Evolutionary conservation across 2,329 filamentous ascomycete genomes (phyloP).

Genomic region (Dichotomopilus funicola): DNA sequence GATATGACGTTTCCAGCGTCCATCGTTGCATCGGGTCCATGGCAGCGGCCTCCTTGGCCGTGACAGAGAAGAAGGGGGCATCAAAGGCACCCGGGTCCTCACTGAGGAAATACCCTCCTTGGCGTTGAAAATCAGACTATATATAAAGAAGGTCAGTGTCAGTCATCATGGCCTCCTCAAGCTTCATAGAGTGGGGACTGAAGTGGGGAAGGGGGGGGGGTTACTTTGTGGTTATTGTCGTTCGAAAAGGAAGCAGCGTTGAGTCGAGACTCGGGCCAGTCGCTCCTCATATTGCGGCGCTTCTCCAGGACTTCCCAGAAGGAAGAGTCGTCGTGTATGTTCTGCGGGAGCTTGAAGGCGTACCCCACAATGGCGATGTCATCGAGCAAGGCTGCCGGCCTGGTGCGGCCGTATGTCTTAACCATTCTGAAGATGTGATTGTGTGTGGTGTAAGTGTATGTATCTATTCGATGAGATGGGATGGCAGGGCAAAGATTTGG

Average conservation of each 20-base stretch:
- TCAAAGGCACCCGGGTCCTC: neutral
- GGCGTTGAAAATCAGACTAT: neutral
- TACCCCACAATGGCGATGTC: neutral
- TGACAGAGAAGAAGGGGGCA: neutral
- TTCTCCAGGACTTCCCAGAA: neutral
- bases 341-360: neutral
- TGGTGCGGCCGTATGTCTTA: neutral
- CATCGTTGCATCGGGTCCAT: neutral
- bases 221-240: neutral
- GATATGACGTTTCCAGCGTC: neutral
- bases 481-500: neutral
- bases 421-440: neutral
- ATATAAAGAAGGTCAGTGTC: neutral
- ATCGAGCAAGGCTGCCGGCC: neutral
- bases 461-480: neutral
- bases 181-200: neutral
- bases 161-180: too few species aligned
- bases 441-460: neutral
- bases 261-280: neutral
- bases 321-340: neutral
- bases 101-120: neutral
- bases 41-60: neutral
- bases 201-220: neutral
- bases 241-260: neutral
- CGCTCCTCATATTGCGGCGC: neutral